These are phyloP conservation scores for Huiozyma sinensis DNA, from an alignment of 805 yeast species.

Conservation along the genomic window DNA sequence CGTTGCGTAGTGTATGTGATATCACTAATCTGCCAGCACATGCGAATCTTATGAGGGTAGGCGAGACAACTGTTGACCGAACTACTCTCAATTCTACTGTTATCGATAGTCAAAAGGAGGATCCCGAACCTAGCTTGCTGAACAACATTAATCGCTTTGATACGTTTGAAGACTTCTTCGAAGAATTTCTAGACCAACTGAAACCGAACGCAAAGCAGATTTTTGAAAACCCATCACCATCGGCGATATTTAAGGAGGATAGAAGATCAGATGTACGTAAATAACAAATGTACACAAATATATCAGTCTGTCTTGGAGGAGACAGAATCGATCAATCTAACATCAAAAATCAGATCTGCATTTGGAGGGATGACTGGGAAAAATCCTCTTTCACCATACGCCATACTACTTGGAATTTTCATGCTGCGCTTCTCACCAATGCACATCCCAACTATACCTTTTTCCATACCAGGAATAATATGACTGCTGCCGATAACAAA, in stretches of 20 bases:
- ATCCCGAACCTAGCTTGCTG: slow-evolving; percentile 8
- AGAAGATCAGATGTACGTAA: neutral
- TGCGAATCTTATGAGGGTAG: neutral
- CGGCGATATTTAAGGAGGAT: neutral
- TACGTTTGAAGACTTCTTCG: slow-evolving; percentile 48
- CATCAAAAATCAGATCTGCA: slow-evolving; percentile 45
- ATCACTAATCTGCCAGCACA: neutral
- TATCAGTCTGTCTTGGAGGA: neutral
- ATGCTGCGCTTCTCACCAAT: slow-evolving; percentile 76
- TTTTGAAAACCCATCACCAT: slow-evolving; percentile 9
- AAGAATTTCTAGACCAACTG: slow-evolving; percentile 32
- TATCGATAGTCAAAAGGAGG: neutral
- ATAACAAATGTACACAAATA: neutral
- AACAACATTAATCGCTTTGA: slow-evolving; percentile 41
- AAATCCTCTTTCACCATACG: slow-evolving; percentile 67
- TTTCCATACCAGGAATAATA: slow-evolving; percentile 88
- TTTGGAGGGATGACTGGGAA: slow-evolving; percentile 72
- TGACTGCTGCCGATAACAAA: slow-evolving; percentile 70
- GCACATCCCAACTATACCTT: slow-evolving; percentile 76
- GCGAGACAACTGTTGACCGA: neutral
- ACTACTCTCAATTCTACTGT: neutral
- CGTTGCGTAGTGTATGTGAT: neutral
- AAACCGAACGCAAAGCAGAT: slow-evolving; percentile 27
- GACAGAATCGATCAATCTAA: slow-evolving; percentile 17
- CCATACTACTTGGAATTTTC: slow-evolving; percentile 69